Evolutionary conservation across 2,329 filamentous ascomycete genomes (phyloP).

Genomic region (Alternaria novae-zelandiae): DNA sequence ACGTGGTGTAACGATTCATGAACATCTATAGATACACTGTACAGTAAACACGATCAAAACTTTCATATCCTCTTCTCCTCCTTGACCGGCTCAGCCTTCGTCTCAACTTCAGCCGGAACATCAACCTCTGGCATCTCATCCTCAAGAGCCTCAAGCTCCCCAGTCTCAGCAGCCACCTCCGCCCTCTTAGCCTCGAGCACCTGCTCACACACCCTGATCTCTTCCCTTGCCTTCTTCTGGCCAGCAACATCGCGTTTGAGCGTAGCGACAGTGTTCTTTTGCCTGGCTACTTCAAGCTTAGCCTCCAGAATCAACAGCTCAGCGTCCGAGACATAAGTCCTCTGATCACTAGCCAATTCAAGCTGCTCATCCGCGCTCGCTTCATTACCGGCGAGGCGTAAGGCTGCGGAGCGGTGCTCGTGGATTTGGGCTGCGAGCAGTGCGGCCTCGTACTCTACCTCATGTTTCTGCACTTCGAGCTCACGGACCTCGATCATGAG

Average conservation of each 20-base stretch:
- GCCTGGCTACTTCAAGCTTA: slow-evolving; percentile 19
- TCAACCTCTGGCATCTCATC: neutral
- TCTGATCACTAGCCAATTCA: slow-evolving; percentile 19
- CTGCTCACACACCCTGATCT: slow-evolving; percentile 11
- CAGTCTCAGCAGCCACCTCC: slow-evolving; percentile 11
- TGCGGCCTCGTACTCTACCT: slow-evolving; percentile 21
- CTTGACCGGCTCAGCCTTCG: neutral
- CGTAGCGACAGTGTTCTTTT: slow-evolving; percentile 14
- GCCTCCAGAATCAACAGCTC: slow-evolving; percentile 20
- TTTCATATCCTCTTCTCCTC: slow-evolving; percentile 15
- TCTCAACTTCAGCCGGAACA: neutral
- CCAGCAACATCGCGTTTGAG: slow-evolving; percentile 13
- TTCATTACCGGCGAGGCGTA: slow-evolving; percentile 14
- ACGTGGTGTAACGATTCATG: slow-evolving; percentile 12
- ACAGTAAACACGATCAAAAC: slow-evolving; percentile 13
- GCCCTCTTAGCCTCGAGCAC: slow-evolving; percentile 15
- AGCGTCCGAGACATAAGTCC: slow-evolving; percentile 19
- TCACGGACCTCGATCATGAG: slow-evolving; percentile 20
- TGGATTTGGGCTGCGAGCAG: slow-evolving; percentile 30
- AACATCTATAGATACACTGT: slow-evolving; percentile 25
- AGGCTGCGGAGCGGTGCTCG: slow-evolving; percentile 31
- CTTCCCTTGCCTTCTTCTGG: slow-evolving; percentile 15
- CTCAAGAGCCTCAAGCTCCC: neutral
- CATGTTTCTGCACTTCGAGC: slow-evolving; percentile 25
- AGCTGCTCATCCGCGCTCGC: slow-evolving; percentile 14